Evolutionary conservation across 2,329 filamentous ascomycete species (phyloP).

Genomic region (Colletotrichum abscissum): DNA sequence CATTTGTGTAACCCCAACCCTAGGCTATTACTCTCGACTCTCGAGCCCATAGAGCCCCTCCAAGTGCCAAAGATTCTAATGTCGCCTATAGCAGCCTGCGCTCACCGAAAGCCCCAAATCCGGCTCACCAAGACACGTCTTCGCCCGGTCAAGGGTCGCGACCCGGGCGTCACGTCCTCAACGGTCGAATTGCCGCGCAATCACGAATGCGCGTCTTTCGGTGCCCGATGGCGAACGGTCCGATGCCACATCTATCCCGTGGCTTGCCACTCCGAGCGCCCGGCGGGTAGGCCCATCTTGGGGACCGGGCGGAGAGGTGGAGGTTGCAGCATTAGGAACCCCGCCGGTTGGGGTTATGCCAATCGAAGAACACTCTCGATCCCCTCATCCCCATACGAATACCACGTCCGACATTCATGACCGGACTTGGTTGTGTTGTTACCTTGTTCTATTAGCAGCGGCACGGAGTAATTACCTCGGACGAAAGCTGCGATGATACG

Average conservation of each 20-base stretch:
- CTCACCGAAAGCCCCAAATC: constrained; percentile 6
- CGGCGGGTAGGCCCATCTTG: constrained; percentile 12
- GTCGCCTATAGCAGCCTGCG: constrained; percentile 9
- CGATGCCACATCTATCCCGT: constrained; percentile 10
- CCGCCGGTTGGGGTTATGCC: background rate
- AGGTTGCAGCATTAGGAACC: constrained; percentile 1
- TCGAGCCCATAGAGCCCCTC: background rate
- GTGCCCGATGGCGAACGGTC: constrained; percentile 13
- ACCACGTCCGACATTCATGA: background rate
- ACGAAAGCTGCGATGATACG: background rate
- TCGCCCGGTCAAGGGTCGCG: constrained; percentile 14
- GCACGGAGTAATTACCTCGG: background rate
- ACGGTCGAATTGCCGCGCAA: background rate
- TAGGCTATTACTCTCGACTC: background rate
- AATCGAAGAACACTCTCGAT: background rate
- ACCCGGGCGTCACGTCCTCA: background rate
- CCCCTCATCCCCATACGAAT: background rate
- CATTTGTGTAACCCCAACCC: constrained; percentile 26
- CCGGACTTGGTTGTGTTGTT: background rate
- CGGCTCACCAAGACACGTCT: constrained; percentile 8
- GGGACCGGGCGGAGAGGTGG: constrained; percentile 9
- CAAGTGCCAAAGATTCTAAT: background rate
- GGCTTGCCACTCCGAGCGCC: constrained; percentile 7
- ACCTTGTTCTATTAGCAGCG: constrained; percentile 2
- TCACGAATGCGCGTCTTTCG: constrained; percentile 5